Evolutionary conservation across 148 eudicot species (phyloP).

Genomic region (Fallopia convolvulus): DNA sequence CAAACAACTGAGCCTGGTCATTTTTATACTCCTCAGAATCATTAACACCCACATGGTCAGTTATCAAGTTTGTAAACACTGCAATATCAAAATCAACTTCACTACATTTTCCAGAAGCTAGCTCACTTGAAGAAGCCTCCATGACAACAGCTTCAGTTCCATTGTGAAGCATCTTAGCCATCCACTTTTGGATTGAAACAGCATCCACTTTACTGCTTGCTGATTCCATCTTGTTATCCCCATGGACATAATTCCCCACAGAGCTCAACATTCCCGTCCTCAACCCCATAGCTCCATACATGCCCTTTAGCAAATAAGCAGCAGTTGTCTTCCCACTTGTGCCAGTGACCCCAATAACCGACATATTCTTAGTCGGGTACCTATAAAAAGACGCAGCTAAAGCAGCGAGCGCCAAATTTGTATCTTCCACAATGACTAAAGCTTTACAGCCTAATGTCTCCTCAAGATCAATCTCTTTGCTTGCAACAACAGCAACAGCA

Average conservation of each 20-base stretch:
- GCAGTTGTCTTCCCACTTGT: constrained; percentile 85
- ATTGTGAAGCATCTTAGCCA: constrained; percentile 93
- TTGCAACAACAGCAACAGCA: constrained; percentile 92
- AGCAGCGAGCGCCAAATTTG: constrained; percentile 54
- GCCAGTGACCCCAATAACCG: constrained; percentile 81
- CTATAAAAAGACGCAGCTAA: constrained; percentile 79
- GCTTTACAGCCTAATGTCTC: constrained; percentile 90
- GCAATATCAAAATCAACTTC: constrained; percentile 97
- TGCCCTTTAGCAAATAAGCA: constrained; percentile 56
- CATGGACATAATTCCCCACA: constrained; percentile 76
- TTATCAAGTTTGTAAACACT: constrained; percentile 64
- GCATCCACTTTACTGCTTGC: constrained; percentile 50
- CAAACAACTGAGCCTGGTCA: constrained; percentile 61
- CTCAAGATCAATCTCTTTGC: constrained; percentile 88
- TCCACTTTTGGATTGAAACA: constrained; percentile 75
- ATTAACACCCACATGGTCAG: constrained; percentile 51
- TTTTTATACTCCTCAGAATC: constrained; percentile 64
- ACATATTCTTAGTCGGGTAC: constrained; percentile 68
- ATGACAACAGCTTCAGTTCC: constrained; percentile 93
- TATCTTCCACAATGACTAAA: constrained; percentile 87
- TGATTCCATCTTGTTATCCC: constrained; percentile 73
- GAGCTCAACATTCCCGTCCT: constrained; percentile 90
- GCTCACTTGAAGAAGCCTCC: constrained; percentile 69
- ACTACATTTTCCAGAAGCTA: constrained; percentile 62
- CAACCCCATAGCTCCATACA: constrained; percentile 97